phyloP scores from a whole-genome alignment of 2,329 filamentous ascomycete genomes.

The Sporothrix dimorphospora region DNA sequence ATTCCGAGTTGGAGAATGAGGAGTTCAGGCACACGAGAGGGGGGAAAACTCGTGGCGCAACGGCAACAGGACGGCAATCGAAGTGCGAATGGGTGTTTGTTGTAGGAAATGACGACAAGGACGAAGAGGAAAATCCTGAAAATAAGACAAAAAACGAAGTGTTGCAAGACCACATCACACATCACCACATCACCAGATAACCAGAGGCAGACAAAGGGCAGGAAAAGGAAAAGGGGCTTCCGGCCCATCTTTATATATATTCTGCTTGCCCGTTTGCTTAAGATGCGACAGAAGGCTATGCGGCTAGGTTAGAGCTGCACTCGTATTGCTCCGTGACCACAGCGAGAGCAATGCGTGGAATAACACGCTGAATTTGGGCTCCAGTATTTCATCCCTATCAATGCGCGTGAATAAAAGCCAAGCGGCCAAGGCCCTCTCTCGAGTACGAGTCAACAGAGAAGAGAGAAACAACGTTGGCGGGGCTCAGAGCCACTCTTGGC shows the following conservation, averaged over 20 bases:
- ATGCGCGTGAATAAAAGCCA: neutral
- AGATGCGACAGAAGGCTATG: neutral
- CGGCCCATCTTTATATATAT: neutral
- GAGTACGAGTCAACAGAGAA: neutral
- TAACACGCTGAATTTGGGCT: neutral
- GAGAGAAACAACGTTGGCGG: neutral
- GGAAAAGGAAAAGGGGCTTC: neutral
- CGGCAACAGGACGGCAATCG: neutral
- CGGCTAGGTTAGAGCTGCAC: neutral
- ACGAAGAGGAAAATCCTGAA: neutral
- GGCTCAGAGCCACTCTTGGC: neutral
- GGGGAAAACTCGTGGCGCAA: neutral
- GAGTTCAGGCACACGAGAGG: conserved; percentile 1
- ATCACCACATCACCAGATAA: neutral
- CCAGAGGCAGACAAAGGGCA: neutral
- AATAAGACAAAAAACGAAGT: neutral
- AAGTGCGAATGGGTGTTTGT: conserved; percentile 7
- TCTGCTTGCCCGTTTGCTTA: neutral
- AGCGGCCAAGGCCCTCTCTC: neutral
- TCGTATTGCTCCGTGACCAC: neutral
- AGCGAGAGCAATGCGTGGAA: neutral
- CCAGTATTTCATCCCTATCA: neutral
- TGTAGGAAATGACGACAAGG: neutral
- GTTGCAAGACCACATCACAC: neutral
- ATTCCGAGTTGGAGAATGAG: conserved; percentile 6